A percentile compares a stretch with the other conserved stretches of the same genome.
Evolutionary conservation across 1,139 yeast species (phyloP).

Genomic region (Taiozyma sp.): DNA sequence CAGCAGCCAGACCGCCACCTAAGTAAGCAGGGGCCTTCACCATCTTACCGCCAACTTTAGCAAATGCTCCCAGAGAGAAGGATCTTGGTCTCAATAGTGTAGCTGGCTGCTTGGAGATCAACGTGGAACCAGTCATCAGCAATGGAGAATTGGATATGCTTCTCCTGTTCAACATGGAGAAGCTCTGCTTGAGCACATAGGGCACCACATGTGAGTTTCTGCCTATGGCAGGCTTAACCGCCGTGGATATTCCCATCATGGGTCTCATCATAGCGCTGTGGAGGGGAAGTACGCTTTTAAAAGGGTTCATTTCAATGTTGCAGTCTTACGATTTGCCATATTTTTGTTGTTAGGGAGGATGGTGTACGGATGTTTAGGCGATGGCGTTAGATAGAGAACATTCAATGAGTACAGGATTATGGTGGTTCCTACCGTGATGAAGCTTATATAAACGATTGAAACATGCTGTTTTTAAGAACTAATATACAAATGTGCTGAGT

Average conservation of each 20-base stretch:
- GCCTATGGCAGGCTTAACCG: background rate
- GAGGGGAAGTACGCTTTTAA: background rate
- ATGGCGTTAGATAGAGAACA: background rate
- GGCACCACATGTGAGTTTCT: background rate
- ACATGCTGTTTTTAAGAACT: background rate
- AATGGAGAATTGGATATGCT: background rate
- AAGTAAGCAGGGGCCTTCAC: constrained; percentile 71
- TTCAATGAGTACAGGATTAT: background rate
- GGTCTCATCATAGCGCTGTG: background rate
- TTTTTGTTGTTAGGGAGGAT: background rate
- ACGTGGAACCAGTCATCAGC: background rate
- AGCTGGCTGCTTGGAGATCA: background rate
- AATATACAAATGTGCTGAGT: background rate
- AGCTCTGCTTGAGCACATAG: background rate
- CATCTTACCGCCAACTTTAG: constrained; percentile 51
- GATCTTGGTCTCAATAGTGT: constrained; percentile 6
- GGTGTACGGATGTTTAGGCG: background rate
- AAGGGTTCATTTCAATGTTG: background rate
- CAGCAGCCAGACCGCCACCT: constrained; percentile 92
- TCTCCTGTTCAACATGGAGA: background rate
- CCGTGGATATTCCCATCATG: background rate
- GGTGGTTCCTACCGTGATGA: background rate
- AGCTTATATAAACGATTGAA: background rate
- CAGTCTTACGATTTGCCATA: background rate
- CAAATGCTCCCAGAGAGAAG: constrained; percentile 33